Evolutionary conservation across 345 rosid genomes (phyloP).

Genomic region (Populus pruinosa): DNA sequence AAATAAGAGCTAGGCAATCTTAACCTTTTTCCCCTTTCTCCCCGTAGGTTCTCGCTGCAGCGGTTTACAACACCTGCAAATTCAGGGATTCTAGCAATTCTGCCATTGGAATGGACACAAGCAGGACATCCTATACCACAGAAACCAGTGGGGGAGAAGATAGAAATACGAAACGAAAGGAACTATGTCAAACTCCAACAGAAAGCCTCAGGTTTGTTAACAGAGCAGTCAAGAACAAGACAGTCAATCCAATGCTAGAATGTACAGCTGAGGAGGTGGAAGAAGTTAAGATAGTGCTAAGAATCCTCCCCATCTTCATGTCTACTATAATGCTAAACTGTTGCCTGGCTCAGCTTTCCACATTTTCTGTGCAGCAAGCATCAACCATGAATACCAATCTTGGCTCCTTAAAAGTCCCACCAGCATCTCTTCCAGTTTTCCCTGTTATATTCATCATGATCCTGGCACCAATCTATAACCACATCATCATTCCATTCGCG

Average conservation of each 20-base stretch:
- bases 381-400: slow-evolving; percentile 81
- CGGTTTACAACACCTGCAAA: slow-evolving; percentile 35
- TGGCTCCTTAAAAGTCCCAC: slow-evolving; percentile 66
- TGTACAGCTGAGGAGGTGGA: slow-evolving; percentile 62
- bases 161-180: slow-evolving; percentile 9
- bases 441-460: slow-evolving; percentile 77
- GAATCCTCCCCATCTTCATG: slow-evolving; percentile 69
- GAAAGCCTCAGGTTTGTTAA: slow-evolving; percentile 43
- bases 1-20: neutral
- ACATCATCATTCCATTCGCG: slow-evolving; percentile 56
- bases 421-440: slow-evolving; percentile 83
- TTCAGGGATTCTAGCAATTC: slow-evolving; percentile 33
- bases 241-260: slow-evolving; percentile 28
- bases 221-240: slow-evolving; percentile 33
- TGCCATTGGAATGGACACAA: slow-evolving; percentile 32
- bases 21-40: neutral
- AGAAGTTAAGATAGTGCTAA: slow-evolving; percentile 61
- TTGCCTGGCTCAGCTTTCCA: slow-evolving; percentile 94
- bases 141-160: slow-evolving; percentile 32
- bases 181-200: slow-evolving; percentile 15
- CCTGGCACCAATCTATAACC: slow-evolving; percentile 73
- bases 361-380: slow-evolving; percentile 89
- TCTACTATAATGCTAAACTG: slow-evolving; percentile 83
- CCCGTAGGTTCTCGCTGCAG: slow-evolving; percentile 53
- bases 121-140: slow-evolving; percentile 24